Base-by-base conservation (phyloP, 2,329 filamentous ascomycete genomes). In the Pseudocercospora eumusae region DNA sequence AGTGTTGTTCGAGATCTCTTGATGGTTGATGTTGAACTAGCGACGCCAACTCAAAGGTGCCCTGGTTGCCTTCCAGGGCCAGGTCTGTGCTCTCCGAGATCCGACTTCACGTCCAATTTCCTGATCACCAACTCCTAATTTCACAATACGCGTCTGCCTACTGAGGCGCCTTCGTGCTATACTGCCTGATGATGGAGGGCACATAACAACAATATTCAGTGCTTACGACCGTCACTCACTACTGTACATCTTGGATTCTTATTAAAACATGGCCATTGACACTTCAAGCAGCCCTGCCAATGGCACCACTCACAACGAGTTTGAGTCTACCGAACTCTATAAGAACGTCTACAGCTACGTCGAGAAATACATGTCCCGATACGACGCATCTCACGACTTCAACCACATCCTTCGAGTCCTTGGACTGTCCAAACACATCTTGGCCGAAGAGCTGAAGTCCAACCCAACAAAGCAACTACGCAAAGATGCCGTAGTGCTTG, bases 361-460 rank as follows among this genome's bases (percentile, higher is more conserved):
- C 57, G 80, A 86, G 71, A 79, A 82, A 45, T 92, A 90, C 80
- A 93, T 93, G 88, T 81, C 85, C 50, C 81, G 84, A 65, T 91
- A 91, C 77, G 93, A 97, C 77, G 86, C 86, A 56, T 96, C 91
- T 1, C 93, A 97, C 79, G 91, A 96, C 79, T 96, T 91, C 80
- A 81, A 85, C 60, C 93, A 97, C 76, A 90, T 96, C 71, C 80
- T 86, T 65, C 88, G 93, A 57, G 92, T 97, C 21, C 79, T 92
- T 21, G 82, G 84, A n/a, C 84, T 95, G 36, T 85, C 92, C 6
- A 85, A 85, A 50, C 79, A 83, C 68, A 88, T 92, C 65, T 81
- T 90, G 61, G 71, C 80, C 54, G 61, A 68, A 47, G 72, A 75
- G 55, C 60, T 64, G 9, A 62, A 64, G 27, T 58, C 62, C 9